Percentiles rank a stretch among this genome's conserved stretches.
These are phyloP conservation scores for Chytridium lagenaria DNA, from an alignment of 371 early-diverging fungal species.

Conservation along the genomic window DNA sequence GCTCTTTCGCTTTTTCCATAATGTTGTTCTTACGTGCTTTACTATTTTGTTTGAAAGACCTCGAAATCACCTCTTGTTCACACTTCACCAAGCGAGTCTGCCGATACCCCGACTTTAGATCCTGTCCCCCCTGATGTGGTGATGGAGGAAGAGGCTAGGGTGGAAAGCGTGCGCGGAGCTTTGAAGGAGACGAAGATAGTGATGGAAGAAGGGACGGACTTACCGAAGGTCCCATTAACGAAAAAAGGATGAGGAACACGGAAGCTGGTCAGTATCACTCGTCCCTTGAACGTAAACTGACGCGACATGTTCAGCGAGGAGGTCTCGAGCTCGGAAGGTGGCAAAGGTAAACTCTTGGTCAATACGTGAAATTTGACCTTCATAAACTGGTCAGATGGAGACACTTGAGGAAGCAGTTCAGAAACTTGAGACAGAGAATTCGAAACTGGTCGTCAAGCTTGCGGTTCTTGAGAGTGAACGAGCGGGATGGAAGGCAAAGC, in stretches of 20 bases:
- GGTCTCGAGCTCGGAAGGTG: neutral
- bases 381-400: conserved; percentile 65
- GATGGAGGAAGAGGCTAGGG: neutral
- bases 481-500: conserved; percentile 3
- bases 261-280: conserved; percentile 6
- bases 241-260: conserved; percentile 10
- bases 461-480: conserved; percentile 33
- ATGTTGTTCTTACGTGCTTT: neutral
- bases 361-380: neutral
- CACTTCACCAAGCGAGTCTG: too few relatives aligned
- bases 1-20: neutral
- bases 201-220: neutral
- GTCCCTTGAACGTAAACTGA: too few relatives aligned
- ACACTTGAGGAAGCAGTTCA: conserved; percentile 77
- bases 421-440: conserved; percentile 83
- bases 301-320: neutral
- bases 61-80: neutral
- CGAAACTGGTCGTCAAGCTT: conserved; percentile 57
- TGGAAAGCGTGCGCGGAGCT: neutral
- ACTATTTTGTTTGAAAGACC: neutral
- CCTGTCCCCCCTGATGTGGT: too few relatives aligned
- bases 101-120: neutral
- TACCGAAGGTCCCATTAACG: neutral
- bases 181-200: neutral
- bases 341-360: too few relatives aligned